Base-by-base conservation (phyloP, 2,329 filamentous ascomycete species). In the Phyllosticta paracitricarpa region DNA sequence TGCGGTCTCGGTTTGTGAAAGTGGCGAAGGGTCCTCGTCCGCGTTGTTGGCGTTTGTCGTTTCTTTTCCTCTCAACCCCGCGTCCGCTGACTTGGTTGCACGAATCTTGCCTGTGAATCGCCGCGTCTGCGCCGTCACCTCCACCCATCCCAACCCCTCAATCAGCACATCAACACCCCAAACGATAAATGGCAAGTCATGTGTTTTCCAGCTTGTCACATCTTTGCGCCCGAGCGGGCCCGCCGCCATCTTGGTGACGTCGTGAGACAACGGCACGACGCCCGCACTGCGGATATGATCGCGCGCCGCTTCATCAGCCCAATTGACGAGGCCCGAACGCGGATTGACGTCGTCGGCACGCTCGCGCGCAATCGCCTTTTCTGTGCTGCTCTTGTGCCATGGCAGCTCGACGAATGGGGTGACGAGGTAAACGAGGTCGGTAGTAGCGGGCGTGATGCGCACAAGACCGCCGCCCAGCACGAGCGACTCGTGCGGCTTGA, bases 61-160 rank as follows among this genome's bases (percentile, higher is more conserved):
- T 2, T 17, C 80, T 83, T 57, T 85, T 69, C 70, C 0, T 63
- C 56, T 0, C 7, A 33, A 7, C 17, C 25, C n/a, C 19, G 28
- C 28, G 28, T 30, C 53, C 3, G 25, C 24, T 4, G 51, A 59
- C 6, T 55, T 30, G 17, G 57, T 58, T 22, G 64, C 62, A n/a
- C 26, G 26, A 7, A 58, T 51, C 19, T 40, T 33, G n/a, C n/a
- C 25, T 10, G 68, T 70, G 14, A 48, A 48, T 6, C 40, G 12
- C 1, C 93, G 84, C 9, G 95, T 84, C 75, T 99, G 93, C 2
- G 87, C 87, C 0, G 86, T 86, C 51, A 99, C 74, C 74, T 99
- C 94, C 2, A 99, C 82, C 89, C 95, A 99, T 7, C 94, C 94
- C 26, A 91, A 87, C 1, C 94, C 91, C 72, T 97, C 93, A 57